Evolutionary conservation across 768 basidiomycete genomes (phyloP).

Genomic region (Lactarius deliciosus): DNA sequence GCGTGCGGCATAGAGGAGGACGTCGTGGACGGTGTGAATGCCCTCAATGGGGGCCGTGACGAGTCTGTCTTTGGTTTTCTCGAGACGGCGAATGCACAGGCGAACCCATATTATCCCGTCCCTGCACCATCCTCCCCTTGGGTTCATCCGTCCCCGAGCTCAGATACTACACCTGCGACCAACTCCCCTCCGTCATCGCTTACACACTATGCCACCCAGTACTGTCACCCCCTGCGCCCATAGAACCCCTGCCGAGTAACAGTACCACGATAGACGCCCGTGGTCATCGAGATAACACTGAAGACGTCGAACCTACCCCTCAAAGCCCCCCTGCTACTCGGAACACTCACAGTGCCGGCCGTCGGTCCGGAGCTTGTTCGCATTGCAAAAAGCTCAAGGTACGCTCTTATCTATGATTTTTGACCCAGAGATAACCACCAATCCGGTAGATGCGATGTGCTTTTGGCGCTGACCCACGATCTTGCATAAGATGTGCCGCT

Average conservation of each 20-base stretch:
- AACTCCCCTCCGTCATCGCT: conserved; percentile 18
- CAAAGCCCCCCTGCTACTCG: conserved; percentile 13
- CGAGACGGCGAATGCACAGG: conserved; percentile 50
- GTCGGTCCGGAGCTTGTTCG: conserved; percentile 33
- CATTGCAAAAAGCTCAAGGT: conserved; percentile 35
- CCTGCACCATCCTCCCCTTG: conserved; percentile 19
- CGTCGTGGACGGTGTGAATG: conserved; percentile 78
- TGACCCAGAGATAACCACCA: background rate
- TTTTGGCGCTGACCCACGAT: conserved; percentile 21
- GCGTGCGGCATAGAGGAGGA: conserved; percentile 70
- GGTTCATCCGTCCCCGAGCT: conserved; percentile 20
- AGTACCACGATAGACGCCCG: background rate
- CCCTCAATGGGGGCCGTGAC: conserved; percentile 68
- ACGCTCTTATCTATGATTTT: background rate
- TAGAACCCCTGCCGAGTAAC: background rate
- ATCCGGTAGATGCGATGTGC: conserved; percentile 25
- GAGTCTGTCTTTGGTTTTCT: conserved; percentile 54
- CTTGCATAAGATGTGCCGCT: conserved; percentile 28
- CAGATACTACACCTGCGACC: conserved; percentile 15
- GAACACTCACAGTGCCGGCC: background rate
- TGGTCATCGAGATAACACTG: background rate
- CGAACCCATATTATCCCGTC: conserved; percentile 17
- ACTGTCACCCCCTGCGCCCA: conserved; percentile 6
- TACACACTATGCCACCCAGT: background rate
- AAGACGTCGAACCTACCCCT: conserved; percentile 3